phyloP scores from a whole-genome alignment of 129 eudicot genomes.

The Helichrysum umbraculigerum region DNA sequence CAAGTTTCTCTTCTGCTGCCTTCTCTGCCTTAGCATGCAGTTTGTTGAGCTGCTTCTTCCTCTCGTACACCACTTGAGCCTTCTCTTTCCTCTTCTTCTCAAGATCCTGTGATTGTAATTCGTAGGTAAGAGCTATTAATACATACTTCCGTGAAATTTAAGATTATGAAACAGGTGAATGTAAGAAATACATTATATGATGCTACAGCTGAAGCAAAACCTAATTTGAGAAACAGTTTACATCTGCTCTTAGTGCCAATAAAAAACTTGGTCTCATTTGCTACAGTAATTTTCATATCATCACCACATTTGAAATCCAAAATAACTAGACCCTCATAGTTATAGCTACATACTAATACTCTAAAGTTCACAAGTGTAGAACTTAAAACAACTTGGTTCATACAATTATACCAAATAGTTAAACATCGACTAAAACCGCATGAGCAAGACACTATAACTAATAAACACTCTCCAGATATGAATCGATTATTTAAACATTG shows the following conservation, averaged over 20 bases:
- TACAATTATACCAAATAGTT: not conserved
- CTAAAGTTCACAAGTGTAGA: not conserved
- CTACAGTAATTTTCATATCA: not conserved
- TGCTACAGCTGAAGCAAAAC: not conserved
- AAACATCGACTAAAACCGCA: not conserved
- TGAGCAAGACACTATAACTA: not conserved
- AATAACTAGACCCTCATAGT: not conserved
- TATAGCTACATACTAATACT: not conserved
- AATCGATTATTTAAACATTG: not conserved
- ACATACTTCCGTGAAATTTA: not conserved
- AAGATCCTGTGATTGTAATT: conserved; percentile 49
- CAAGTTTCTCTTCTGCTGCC: conserved; percentile 67
- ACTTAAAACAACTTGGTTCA: not conserved
- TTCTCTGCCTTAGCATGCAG: conserved; percentile 65
- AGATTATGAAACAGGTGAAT: too few relatives aligned
- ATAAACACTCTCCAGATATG: not conserved
- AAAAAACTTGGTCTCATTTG: not conserved
- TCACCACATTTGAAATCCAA: not conserved
- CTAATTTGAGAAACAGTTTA: not conserved
- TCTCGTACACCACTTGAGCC: conserved; percentile 62
- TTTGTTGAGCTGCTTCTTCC: conserved; percentile 68
- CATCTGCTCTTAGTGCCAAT: not conserved
- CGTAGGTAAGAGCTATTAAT: not conserved
- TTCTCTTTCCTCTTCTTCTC: conserved; percentile 79
- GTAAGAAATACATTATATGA: too few relatives aligned